Evolutionary conservation across 169 alveolate genomes (phyloP), one percentile per base, ranked within the genome.

Genomic region (Cryptosporidium bovis): DNA sequence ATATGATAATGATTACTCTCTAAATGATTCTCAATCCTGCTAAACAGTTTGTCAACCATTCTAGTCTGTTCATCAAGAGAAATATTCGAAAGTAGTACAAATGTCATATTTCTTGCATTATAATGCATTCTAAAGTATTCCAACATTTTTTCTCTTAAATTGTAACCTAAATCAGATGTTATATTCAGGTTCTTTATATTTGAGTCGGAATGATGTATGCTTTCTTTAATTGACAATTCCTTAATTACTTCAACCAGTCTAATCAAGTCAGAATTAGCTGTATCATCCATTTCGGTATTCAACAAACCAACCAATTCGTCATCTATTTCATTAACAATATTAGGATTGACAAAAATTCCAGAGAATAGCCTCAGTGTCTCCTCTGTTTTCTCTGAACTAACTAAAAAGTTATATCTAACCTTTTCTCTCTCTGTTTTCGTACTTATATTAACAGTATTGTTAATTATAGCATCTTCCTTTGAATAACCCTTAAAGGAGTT

Each of bases 91-190:
- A 69, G 27, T 33, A 69, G 51, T n/a, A 64, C 60, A 10, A 69
- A 64, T 51, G 83, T 69, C 83, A 69, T 69, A 16, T 64, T 69
- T 31, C 56, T 64, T n/a, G 83, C 83, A 33, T 64, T 60, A 40
- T 69, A 69, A 13, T 69, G 40, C 20, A 51, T 40, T 13, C 56
- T 69, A 20, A 69, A 69, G 56, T 51, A 69, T 8, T 69, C 83
- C 5, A 31, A 7, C 40, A 69, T n/a, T 20, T 51, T 8, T 16
- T 55, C 10, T 24, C 27, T 69, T 10, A 44, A 31, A 33, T 69
- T 5, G 15, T 46, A 31, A 34, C 36, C 51, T 31, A 15, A 31
- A 2, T 69, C 83, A 1, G 34, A 44, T 0, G 48, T 15, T 44
- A 60, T 51, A 8, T 18, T 40, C 29, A 53, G 12, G 6, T 53